Conservation (phyloP, 129 eudicot species). For the Tagetes erecta region DNA sequence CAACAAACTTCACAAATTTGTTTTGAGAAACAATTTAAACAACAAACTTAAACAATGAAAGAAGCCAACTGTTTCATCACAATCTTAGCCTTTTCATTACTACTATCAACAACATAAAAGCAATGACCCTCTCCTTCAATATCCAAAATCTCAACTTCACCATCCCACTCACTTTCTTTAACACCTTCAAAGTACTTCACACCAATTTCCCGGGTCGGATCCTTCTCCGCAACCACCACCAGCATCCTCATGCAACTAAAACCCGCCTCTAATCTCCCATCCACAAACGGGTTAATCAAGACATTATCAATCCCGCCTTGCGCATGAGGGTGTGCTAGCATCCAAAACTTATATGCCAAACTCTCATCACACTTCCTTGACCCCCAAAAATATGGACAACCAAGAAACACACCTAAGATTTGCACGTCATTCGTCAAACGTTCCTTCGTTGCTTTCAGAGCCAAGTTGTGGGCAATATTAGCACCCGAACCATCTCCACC, state of each 20-base stretch:
- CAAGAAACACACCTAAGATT: slow-evolving; percentile 25
- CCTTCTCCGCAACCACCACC: slow-evolving; percentile 37
- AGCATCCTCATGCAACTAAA: slow-evolving; percentile 42
- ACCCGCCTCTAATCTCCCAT: slow-evolving; percentile 14
- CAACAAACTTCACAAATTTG: too few relatives aligned
- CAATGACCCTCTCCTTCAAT: slow-evolving; percentile 44
- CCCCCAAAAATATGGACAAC: slow-evolving; percentile 34
- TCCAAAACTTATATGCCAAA: slow-evolving; percentile 30
- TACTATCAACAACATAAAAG: slow-evolving; percentile 38
- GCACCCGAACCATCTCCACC: slow-evolving; percentile 52
- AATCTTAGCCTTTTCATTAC: slow-evolving; percentile 45
- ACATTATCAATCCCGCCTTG: slow-evolving; percentile 32
- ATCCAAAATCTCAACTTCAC: slow-evolving; percentile 43
- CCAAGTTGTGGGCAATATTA: slow-evolving; percentile 38
- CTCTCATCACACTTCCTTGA: slow-evolving; percentile 1
- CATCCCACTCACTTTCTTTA: slow-evolving; percentile 55
- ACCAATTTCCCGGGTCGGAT: slow-evolving; percentile 35
- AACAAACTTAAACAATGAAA: slow-evolving; percentile 22
- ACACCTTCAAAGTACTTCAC: slow-evolving; percentile 36
- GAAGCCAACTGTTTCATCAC: slow-evolving; percentile 35
- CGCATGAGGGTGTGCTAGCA: slow-evolving; percentile 24
- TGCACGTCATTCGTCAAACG: slow-evolving; percentile 14
- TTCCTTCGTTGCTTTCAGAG: slow-evolving; percentile 28
- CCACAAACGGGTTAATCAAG: slow-evolving; percentile 41
- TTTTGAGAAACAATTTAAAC: too few relatives aligned